Evolutionary conservation across 345 rosid genomes (phyloP), one percentile per base, ranked within the genome.

Genomic region (Pistacia atlantica): DNA sequence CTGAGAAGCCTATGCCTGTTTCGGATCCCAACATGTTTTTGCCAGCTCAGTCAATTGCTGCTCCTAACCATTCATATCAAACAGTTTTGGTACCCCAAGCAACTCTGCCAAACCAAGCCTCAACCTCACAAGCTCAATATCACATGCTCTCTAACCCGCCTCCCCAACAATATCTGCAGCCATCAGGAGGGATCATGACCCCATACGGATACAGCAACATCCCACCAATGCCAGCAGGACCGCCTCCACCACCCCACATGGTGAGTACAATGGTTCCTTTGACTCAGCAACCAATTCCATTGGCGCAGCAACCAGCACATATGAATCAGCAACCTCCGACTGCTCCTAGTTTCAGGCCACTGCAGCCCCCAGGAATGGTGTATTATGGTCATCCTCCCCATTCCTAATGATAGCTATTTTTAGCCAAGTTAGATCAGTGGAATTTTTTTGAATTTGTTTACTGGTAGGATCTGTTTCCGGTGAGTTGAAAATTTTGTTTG

Each of bases 361-460:
- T 88, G 62, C 93, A 88, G 87, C 93, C 92, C 13, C 93, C 90
- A 4, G 90, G 95, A 61, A 84, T 90, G 83, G 83, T 83, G 77
- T 91, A 85, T 77, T 91, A 90, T 71, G 84, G 89, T 28, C 91
- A 75, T 62, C 91, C 89, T 61, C 86, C 91, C 65, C 97, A 83
- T 81, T 86, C 97, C 65, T 86, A 85, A 81, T 60, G 61, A 83
- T 62, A 25, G 57, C 33, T 38, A 62, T 67, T 80, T 62, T 79
- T 78, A 38, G 18, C 46, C 46, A 31, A 72, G 78, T 76, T 52
- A 62, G 78, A 68, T 77, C 72, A 77, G 71, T 75, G 67, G 83
- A 75, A 54, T 48, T 46, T 51, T 14, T 71, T 35, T 58, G 35
- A 57, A 14, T 49, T 49, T 65, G 31, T 73, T 67, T 65, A 12